Base-by-base conservation (phyloP, 164 flowering plant species). In the Euptelea pleiosperma region DNA sequence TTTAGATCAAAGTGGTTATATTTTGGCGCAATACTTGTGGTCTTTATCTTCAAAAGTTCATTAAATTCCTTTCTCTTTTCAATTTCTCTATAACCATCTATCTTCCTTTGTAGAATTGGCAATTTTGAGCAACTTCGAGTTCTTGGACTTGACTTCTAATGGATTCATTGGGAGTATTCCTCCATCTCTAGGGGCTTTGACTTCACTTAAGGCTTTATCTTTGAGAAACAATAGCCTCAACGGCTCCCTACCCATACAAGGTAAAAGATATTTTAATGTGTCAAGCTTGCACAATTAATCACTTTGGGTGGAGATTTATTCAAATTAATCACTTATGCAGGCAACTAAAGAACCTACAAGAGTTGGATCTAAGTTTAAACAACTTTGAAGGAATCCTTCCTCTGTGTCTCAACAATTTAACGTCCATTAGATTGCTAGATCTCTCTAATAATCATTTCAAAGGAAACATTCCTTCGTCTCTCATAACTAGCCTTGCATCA, bases 191-290 rank as follows among this genome's bases (percentile, higher is more conserved):
- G n/a, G n/a, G n/a, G n/a, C n/a, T n/a, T n/a, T n/a, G n/a, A n/a
- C n/a, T n/a, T n/a, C n/a, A n/a, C n/a, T n/a, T n/a, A n/a, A n/a
- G n/a, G n/a, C n/a, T n/a, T 62, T 62, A 33, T 44, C 42, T 22
- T 44, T 62, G 10, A 5, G 22, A 8, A 0, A 42, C 4, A 62
- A 62, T 36, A 7, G 1, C 11, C 53, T 54, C 44, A 62, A 44
- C 19, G 58, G 52, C 40, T 61, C 57, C 25, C 37, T 41, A 6
- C 19, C 65, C 31, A 51, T 30, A 26, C 52, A 43, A 52, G 65
- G 65, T 62, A 43, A 30, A 33, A 51, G 19, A 1, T 8, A 33
- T 30, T 24, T 7, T 29, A 6, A 29, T n/a, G 10, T n/a, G 7
- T 14, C 18, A 8, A 15, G n/a, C n/a, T 1, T 35, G 24, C 0